Conservation (phyloP, 2,329 filamentous ascomycete species). For the Alternaria brassicae region DNA sequence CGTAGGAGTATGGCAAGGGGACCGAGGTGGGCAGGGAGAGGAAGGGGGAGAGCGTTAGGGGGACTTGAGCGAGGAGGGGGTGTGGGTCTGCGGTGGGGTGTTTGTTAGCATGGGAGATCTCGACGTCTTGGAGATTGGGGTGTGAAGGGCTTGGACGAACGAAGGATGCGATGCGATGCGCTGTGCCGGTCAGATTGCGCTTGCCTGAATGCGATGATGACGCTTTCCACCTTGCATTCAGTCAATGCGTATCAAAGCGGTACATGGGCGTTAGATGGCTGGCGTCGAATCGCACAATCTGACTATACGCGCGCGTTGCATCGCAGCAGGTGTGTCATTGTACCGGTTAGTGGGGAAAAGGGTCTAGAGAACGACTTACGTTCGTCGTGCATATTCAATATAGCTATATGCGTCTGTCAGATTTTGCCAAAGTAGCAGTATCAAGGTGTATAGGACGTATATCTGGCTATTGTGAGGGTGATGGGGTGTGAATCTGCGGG, state of each 20-base stretch:
- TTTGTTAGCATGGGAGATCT: constrained; percentile 13
- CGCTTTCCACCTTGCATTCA: not conserved
- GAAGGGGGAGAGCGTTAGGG: constrained; percentile 92
- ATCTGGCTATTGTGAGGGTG: not conserved
- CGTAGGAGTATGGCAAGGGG: constrained; percentile 77
- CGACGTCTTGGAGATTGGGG: not conserved
- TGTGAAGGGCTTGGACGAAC: too few species aligned
- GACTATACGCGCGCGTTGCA: not conserved
- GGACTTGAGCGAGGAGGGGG: constrained; percentile 88
- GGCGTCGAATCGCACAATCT: not conserved
- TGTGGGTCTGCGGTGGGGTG: constrained; percentile 64
- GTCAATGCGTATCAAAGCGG: not conserved
- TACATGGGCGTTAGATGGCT: too few species aligned
- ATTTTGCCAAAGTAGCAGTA: not conserved
- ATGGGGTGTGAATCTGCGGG: not conserved
- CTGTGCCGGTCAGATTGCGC: not conserved
- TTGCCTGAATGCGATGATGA: not conserved
- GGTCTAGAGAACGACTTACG: constrained; percentile 33
- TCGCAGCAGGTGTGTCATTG: not conserved
- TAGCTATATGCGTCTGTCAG: not conserved
- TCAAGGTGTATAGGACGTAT: not conserved
- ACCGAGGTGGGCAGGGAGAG: constrained; percentile 87
- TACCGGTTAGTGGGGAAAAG: constrained; percentile 13
- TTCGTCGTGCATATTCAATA: constrained; percentile 47
- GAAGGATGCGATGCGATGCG: not conserved